Conservation (phyloP, 2,329 filamentous ascomycete species). For the Microcyclosporella mali region DNA sequence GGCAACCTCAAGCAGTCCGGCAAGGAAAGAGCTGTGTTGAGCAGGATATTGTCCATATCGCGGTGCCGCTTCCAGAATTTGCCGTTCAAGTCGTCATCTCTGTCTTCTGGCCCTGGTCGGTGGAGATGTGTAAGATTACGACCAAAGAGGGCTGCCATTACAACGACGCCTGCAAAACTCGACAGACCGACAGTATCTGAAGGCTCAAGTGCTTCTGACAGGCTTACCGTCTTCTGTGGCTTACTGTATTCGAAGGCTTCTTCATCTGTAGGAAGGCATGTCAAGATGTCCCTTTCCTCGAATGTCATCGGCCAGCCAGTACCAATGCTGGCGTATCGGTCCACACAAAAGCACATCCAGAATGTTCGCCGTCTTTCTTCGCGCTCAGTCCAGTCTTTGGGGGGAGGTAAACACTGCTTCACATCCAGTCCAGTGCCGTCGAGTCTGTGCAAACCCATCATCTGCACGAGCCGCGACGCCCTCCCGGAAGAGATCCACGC, state of each 20-base stretch:
- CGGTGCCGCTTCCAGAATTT: slow-evolving; percentile 95
- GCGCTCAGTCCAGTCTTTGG: slow-evolving; percentile 87
- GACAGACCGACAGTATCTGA: slow-evolving; percentile 69
- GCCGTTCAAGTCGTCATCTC: slow-evolving; percentile 81
- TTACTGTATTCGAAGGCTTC: slow-evolving; percentile 78
- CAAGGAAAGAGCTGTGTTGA: slow-evolving; percentile 79
- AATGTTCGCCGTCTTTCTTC: slow-evolving; percentile 90
- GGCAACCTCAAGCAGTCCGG: slow-evolving; percentile 76
- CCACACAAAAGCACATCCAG: slow-evolving; percentile 87
- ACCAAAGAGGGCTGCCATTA: slow-evolving; percentile 86
- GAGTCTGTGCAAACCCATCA: slow-evolving; percentile 86
- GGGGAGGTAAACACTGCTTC: slow-evolving; percentile 80
- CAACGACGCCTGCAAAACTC: slow-evolving; percentile 69
- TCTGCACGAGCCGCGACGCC: slow-evolving; percentile 72
- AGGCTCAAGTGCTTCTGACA: slow-evolving; percentile 64
- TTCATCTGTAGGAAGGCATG: slow-evolving; percentile 75
- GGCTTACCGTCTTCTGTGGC: slow-evolving; percentile 62
- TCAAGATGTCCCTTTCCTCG: slow-evolving; percentile 85
- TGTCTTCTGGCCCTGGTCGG: slow-evolving; percentile 72
- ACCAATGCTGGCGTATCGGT: slow-evolving; percentile 89
- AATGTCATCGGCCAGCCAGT: slow-evolving; percentile 96
- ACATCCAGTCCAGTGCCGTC: slow-evolving; percentile 80
- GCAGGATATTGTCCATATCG: slow-evolving; percentile 78
- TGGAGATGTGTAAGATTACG: slow-evolving; percentile 88
- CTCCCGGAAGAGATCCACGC: slow-evolving; percentile 90